Percentiles rank a stretch among this genome's conserved stretches.
Evolutionary conservation across 106 monocot species (phyloP).

Genomic region (Dendrobium catenatum): DNA sequence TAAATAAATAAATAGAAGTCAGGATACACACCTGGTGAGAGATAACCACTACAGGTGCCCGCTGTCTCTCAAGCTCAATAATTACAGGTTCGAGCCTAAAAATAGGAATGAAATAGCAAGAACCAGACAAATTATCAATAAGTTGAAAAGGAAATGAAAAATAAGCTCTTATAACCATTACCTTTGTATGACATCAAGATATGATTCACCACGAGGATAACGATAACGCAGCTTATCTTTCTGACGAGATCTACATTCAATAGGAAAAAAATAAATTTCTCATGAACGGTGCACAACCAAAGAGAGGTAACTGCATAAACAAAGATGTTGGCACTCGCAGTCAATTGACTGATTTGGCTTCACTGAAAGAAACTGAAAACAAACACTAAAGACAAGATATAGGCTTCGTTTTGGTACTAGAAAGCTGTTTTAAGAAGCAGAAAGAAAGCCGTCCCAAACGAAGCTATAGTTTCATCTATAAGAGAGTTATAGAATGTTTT

Average conservation of each 20-base stretch:
- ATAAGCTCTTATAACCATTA: constrained; percentile 3
- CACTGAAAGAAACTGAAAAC: too few species aligned
- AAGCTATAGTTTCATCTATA: too few species aligned
- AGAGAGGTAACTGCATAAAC: too few species aligned
- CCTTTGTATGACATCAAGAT: constrained; percentile 98
- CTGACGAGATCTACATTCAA: constrained; percentile 48
- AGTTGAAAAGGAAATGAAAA: not conserved
- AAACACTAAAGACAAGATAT: too few species aligned
- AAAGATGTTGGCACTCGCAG: too few species aligned
- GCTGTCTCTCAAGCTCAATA: constrained; percentile 85
- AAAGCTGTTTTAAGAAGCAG: too few species aligned
- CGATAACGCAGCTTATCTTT: constrained; percentile 83
- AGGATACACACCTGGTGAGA: constrained; percentile 60
- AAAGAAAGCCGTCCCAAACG: too few species aligned
- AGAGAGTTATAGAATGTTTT: too few species aligned
- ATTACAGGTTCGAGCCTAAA: constrained; percentile 89
- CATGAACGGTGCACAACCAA: too few species aligned
- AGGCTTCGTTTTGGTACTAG: too few species aligned
- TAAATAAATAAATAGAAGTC: not conserved
- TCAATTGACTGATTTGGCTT: too few species aligned
- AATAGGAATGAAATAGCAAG: constrained; percentile 3
- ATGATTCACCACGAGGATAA: constrained; percentile 96
- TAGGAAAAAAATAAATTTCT: not conserved
- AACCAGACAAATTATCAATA: not conserved
- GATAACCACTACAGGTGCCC: constrained; percentile 83